A percentile compares a stretch with the other conserved stretches of the same genome.
phyloP scores from a whole-genome alignment of 108 stramenopile genomes.

The Heterococcus sp. region DNA sequence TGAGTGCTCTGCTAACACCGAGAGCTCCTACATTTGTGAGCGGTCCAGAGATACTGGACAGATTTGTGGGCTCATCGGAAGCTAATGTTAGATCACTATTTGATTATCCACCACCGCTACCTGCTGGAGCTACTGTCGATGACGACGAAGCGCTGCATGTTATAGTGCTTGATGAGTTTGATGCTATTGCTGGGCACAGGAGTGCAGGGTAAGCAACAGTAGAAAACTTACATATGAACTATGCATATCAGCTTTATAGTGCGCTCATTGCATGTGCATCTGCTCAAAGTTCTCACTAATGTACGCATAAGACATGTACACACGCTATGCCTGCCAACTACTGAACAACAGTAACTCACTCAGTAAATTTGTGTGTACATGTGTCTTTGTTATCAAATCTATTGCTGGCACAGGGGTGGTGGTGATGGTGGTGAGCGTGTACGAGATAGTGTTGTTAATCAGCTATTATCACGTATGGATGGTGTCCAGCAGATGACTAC shows the following conservation, averaged over 20 bases:
- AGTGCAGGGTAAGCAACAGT: background rate
- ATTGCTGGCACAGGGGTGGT: constrained; percentile 65
- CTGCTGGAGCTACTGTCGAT: constrained; percentile 55
- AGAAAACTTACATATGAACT: too few relatives aligned
- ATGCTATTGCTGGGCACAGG: constrained; percentile 65
- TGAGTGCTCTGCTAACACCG: constrained; percentile 81
- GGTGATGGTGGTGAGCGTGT: constrained; percentile 81
- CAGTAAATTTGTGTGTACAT: too few relatives aligned
- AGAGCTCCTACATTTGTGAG: constrained; percentile 96
- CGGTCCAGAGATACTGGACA: constrained; percentile 95
- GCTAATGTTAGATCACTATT: constrained; percentile 95
- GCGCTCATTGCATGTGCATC: too few relatives aligned
- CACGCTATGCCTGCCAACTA: too few relatives aligned
- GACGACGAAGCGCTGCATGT: constrained; percentile 70
- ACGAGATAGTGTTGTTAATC: constrained; percentile 85
- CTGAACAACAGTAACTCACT: too few relatives aligned
- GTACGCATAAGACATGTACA: too few relatives aligned
- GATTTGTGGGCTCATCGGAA: constrained; percentile 88
- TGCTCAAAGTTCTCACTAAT: too few relatives aligned
- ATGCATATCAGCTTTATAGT: too few relatives aligned
- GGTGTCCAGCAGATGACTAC: constrained; percentile 75
- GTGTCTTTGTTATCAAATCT: too few relatives aligned
- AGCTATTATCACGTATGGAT: constrained; percentile 83
- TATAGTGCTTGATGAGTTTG: constrained; percentile 88
- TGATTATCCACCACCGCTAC: constrained; percentile 29